A percentile compares a stretch with the other conserved stretches of the same genome.
Conservation (phyloP, 176 grass and related monocot species). For the Olyra latifolia region DNA sequence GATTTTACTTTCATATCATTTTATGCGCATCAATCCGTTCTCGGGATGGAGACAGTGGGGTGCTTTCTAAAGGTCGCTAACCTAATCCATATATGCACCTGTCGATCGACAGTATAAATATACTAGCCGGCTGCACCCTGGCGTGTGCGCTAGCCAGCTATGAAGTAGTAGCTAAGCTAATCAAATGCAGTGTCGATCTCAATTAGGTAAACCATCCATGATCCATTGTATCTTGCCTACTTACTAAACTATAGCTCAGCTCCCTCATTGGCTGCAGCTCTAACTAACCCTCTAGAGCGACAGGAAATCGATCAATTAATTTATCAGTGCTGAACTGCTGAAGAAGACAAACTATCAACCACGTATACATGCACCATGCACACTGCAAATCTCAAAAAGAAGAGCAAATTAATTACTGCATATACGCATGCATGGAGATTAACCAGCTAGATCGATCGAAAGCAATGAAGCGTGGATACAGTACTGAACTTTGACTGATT, state of each 20-base stretch:
- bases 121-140: constrained; percentile 17
- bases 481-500: too few species aligned
- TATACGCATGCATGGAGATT: not conserved
- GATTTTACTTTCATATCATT: not conserved
- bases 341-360: not conserved
- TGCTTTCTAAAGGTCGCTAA: constrained; percentile 20
- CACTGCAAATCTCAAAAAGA: too few species aligned
- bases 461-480: not conserved
- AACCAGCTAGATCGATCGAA: not conserved
- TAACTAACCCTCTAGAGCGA: constrained; percentile 47
- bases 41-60: constrained; percentile 46
- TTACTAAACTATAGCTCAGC: not conserved
- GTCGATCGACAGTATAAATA: not conserved
- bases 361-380: not conserved
- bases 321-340: not conserved
- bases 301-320: not conserved
- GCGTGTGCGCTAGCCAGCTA: not conserved
- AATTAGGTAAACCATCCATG: constrained; percentile 45
- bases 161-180: not conserved
- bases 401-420: not conserved
- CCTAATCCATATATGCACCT: constrained; percentile 39
- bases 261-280: not conserved
- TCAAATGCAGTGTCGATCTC: constrained; percentile 27
- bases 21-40: not conserved
- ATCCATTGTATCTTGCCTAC: constrained; percentile 15